Evolutionary conservation across 371 early-diverging fungal genomes (phyloP).

Genomic region (Syncephalastrum monosporum): DNA sequence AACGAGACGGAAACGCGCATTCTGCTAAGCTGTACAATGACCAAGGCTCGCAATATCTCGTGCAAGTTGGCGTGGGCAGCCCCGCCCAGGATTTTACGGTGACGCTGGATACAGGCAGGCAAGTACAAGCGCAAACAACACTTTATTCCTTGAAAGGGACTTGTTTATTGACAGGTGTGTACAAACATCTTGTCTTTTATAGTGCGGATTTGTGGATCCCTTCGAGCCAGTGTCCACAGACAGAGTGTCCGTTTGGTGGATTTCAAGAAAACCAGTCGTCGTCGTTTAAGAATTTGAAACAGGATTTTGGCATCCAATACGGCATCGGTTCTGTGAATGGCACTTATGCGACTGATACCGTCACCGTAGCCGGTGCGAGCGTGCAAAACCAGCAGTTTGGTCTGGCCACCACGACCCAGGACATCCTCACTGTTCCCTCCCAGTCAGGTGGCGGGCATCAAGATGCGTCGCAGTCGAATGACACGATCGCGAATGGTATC

Average conservation of each 20-base stretch:
- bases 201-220: constrained; percentile 35
- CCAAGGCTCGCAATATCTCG: constrained; percentile 25
- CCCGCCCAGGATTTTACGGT: constrained; percentile 22
- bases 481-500: constrained; percentile 44
- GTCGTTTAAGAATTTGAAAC: constrained; percentile 15
- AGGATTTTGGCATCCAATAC: constrained; percentile 24
- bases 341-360: constrained; percentile 28
- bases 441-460: constrained; percentile 11
- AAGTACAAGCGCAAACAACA: constrained; percentile 1
- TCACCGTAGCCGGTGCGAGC: constrained; percentile 30
- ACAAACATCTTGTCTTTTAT: not conserved
- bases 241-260: constrained; percentile 24
- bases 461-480: constrained; percentile 3
- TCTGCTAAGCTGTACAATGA: constrained; percentile 15
- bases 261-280: constrained; percentile 22
- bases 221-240: constrained; percentile 17
- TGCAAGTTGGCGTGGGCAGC: constrained; percentile 20
- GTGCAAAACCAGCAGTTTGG: constrained; percentile 46
- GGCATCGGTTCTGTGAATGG: constrained; percentile 34
- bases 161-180: not conserved
- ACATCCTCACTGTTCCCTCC: constrained; percentile 33
- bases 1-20: no score
- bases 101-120: constrained; percentile 28
- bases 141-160: not conserved
- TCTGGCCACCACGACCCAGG: constrained; percentile 28